Percentiles rank a stretch among this genome's conserved stretches.
These are phyloP conservation scores for Tympanopsis confertula DNA, from an alignment of 2,329 filamentous ascomycete species.

Conservation along the genomic window DNA sequence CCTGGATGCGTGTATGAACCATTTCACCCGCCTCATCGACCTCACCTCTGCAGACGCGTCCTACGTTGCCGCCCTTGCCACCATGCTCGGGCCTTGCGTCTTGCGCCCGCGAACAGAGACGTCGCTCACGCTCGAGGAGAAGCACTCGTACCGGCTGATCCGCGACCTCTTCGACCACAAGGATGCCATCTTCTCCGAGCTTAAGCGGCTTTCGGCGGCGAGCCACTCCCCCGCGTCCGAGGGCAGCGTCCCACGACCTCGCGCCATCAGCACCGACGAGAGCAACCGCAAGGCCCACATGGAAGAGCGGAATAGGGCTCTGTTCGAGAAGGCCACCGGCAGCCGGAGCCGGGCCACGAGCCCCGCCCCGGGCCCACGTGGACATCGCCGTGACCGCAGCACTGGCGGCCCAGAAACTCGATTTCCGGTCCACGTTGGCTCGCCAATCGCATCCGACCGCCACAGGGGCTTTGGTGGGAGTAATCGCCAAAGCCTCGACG, in stretches of 20 bases:
- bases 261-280: constrained; percentile 88
- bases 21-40: constrained; percentile 93
- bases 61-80: constrained; percentile 67
- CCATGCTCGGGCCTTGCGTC: constrained; percentile 70
- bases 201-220: constrained; percentile 76
- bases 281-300: constrained; percentile 87
- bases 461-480: constrained; percentile 37
- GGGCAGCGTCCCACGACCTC: constrained; percentile 47
- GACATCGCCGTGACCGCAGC: constrained; percentile 72
- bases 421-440: constrained; percentile 70
- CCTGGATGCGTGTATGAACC: constrained; percentile 91
- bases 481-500: constrained; percentile 66
- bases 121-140: constrained; percentile 88
- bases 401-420: constrained; percentile 62
- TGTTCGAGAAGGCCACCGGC: constrained; percentile 55
- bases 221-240: constrained; percentile 49
- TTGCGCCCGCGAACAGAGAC: constrained; percentile 79
- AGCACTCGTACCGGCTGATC: constrained; percentile 79
- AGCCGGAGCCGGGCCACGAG: constrained; percentile 64
- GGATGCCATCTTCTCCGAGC: constrained; percentile 84
- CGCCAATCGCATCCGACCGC: constrained; percentile 40
- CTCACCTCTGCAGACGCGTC: constrained; percentile 88
- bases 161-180: constrained; percentile 90
- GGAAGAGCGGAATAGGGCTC: constrained; percentile 80
- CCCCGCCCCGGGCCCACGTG: constrained; percentile 49